Evolutionary conservation across 108 stramenopile species (phyloP).

Genomic region (Schizochytrium sp.): DNA sequence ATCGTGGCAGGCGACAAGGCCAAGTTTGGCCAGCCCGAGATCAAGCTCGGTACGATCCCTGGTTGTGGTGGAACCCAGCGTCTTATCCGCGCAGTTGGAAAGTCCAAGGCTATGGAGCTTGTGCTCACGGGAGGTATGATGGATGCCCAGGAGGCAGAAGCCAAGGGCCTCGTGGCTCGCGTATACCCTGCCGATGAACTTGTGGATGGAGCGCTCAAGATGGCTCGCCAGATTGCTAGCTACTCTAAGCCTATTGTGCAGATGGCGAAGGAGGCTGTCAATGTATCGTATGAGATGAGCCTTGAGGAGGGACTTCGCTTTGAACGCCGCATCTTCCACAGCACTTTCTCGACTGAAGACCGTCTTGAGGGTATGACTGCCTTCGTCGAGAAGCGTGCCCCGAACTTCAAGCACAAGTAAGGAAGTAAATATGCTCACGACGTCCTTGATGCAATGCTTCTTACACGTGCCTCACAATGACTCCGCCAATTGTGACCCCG

Average conservation of each 20-base stretch:
- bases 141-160: slow-evolving; percentile 86
- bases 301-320: slow-evolving; percentile 91
- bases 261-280: slow-evolving; percentile 96
- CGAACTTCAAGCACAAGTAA: slow-evolving; percentile 85
- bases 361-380: slow-evolving; percentile 98
- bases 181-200: slow-evolving; percentile 85
- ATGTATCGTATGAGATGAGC: slow-evolving; percentile 93
- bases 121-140: slow-evolving; percentile 92
- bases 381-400: slow-evolving; percentile 88
- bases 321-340: slow-evolving; percentile 96
- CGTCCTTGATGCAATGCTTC: too few relatives aligned
- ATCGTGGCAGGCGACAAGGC: slow-evolving; percentile 90
- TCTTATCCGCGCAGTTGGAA: slow-evolving; percentile 92
- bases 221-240: slow-evolving; percentile 88
- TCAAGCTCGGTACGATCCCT: slow-evolving; percentile 95
- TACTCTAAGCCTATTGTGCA: slow-evolving; percentile 85
- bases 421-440: too few relatives aligned
- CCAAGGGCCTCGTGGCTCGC: slow-evolving; percentile 89
- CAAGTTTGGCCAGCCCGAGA: slow-evolving; percentile 98
- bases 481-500: too few relatives aligned
- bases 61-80: slow-evolving; percentile 95
- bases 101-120: slow-evolving; percentile 98
- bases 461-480: too few relatives aligned
- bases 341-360: slow-evolving; percentile 94
- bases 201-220: slow-evolving; percentile 87